Base-by-base conservation (phyloP, 1,284 basidiomycete genomes). In the Rhizopogon parksii region DNA sequence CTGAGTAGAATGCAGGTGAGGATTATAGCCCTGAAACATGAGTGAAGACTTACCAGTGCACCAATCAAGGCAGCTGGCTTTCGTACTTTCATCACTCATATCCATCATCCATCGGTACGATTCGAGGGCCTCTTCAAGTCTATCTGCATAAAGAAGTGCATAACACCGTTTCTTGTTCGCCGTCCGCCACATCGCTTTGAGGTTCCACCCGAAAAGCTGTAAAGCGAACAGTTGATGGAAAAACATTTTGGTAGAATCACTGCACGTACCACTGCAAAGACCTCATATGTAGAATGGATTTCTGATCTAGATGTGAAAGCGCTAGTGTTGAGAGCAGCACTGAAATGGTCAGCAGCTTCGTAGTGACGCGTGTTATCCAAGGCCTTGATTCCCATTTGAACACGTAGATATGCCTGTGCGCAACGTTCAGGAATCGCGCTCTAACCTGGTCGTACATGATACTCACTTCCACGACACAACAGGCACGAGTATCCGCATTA, bases 141-240 rank as follows among this genome's bases (percentile, higher is more conserved):
- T 19, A 21, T 15, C 15, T 0, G 47, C 46, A 1, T 32, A 24
- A 4, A 35, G 45, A 30, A 25, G 57, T 1, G 59, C 59, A 6
- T 59, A 42, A 25, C 53, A 61, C 24, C 19, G 46, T 21, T 50
- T 40, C 19, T 12, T 47, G 37, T 56, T 37, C 8, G 64, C 43
- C 6, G 30, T 5, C 19, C 53, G 36, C 37, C 43, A 49, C 25
- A 64, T 21, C 9, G 9, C 43, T 25, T 53, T 50, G 15, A 61
- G 57, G 15, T 34, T n/a, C 60, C 62, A 64, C 9, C 62, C 51
- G 7, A 34, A 60, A 14, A 63, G 43, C 62, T 61, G 17, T 7
- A 15, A 36, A 36, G 14, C 6, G 36, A n/a, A 47, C 15, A 38
- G 2, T 36, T n/a, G n/a, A n/a, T 36, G 11, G 14, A 3, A 35